Conservation (phyloP, 129 eudicot genomes). For the Deinandra increscens region DNA sequence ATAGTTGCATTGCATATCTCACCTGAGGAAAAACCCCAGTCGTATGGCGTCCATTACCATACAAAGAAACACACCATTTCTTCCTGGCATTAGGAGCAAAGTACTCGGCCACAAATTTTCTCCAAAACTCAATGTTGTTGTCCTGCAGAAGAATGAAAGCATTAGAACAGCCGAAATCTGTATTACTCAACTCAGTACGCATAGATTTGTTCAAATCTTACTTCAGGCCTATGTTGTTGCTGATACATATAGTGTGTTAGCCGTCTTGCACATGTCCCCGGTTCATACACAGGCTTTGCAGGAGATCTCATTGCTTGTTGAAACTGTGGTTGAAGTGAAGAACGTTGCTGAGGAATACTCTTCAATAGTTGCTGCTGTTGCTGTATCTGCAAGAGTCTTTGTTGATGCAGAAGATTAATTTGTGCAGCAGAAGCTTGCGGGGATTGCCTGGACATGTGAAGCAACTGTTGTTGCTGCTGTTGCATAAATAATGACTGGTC, state of each 20-base stretch:
- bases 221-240: conserved; percentile 98
- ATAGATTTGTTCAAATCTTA: conserved; percentile 36
- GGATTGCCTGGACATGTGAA: conserved; percentile 87
- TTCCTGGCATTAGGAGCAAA: conserved; percentile 96
- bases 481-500: conserved; percentile 65
- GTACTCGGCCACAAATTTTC: conserved; percentile 93
- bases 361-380: conserved; percentile 85
- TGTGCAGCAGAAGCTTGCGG: conserved; percentile 91
- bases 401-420: conserved; percentile 76
- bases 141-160: conserved; percentile 50
- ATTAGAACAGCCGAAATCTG: neutral
- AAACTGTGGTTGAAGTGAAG: conserved; percentile 65
- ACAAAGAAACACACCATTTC: conserved; percentile 99
- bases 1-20: conserved; percentile 27
- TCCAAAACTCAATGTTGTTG: conserved; percentile 96
- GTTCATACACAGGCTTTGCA: conserved; percentile 83
- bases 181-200: conserved; percentile 1
- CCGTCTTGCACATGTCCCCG: conserved; percentile 94
- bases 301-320: conserved; percentile 74
- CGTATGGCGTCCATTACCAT: conserved; percentile 96
- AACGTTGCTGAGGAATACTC: conserved; percentile 79
- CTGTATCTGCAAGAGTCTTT: conserved; percentile 85
- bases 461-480: conserved; percentile 71
- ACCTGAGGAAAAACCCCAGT: conserved; percentile 99
- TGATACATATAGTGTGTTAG: conserved; percentile 96